Percentiles rank a stretch among this genome's conserved stretches.
Evolutionary conservation across 371 early-diverging fungal species (phyloP).

Genomic region (Mucor irregularis): DNA sequence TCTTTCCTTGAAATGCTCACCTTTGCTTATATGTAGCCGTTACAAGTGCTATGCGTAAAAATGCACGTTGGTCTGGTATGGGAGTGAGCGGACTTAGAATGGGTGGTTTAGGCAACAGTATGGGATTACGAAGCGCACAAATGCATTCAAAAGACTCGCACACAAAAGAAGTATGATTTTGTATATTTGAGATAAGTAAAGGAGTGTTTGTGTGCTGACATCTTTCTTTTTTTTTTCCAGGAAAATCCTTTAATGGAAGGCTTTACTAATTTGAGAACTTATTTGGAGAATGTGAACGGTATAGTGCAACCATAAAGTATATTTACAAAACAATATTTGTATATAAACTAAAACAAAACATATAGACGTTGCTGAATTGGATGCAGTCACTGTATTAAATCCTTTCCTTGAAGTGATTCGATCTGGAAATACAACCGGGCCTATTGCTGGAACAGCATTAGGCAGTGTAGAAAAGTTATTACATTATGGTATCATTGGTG

Average conservation of each 20-base stretch:
- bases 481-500: slow-evolving; percentile 79
- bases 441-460: slow-evolving; percentile 92
- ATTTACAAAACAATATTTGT: too few species aligned
- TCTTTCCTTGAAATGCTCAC: neutral
- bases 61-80: slow-evolving; percentile 81
- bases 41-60: slow-evolving; percentile 83
- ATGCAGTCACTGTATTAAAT: slow-evolving; percentile 73
- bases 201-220: neutral
- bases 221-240: slow-evolving; percentile 17
- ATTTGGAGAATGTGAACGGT: slow-evolving; percentile 66
- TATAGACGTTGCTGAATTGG: slow-evolving; percentile 58
- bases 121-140: slow-evolving; percentile 62
- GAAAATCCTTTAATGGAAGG: slow-evolving; percentile 75
- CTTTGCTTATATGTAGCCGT: slow-evolving; percentile 48
- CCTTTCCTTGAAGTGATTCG: slow-evolving; percentile 92
- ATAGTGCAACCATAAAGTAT: neutral
- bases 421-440: slow-evolving; percentile 91
- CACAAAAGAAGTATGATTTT: slow-evolving; percentile 10
- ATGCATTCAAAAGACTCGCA: slow-evolving; percentile 19
- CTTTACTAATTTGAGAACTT: slow-evolving; percentile 67
- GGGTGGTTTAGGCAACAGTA: slow-evolving; percentile 67
- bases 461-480: slow-evolving; percentile 88
- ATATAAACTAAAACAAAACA: neutral
- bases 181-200: neutral
- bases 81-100: slow-evolving; percentile 61